Base-by-base conservation (phyloP, 768 basidiomycete species). In the Podaxis rugospora region DNA sequence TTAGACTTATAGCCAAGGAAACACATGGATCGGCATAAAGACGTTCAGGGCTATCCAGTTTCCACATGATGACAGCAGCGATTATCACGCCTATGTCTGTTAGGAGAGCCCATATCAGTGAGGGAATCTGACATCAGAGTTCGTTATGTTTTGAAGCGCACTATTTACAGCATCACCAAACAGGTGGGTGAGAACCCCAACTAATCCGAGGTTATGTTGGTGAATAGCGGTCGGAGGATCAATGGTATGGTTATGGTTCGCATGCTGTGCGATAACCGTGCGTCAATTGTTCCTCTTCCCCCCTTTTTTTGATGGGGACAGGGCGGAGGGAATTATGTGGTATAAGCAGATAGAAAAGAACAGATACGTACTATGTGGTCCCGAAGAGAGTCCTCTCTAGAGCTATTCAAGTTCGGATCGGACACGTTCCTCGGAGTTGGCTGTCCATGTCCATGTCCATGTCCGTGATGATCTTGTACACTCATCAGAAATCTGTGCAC, bases 1-100 rank as follows among this genome's bases (percentile, higher is more conserved):
- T 76, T 18, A 82, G 62, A 51, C 78, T 79, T 57, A 83, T 83
- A 7, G 70, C 73, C 44, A 83, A 68, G 37, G 82, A 83, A 18
- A 77, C 78, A 1, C 81, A 78, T 23, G 82, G 82, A 66, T 84
- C 83, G 42, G 80, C 81, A 67, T 84, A 84, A 63, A 81, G 81
- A 52, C 82, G 74, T 47, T 70, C 66, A 11, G 77, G 76, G 36
- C 10, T 40, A 25, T 51, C 64, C 5, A 77, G 57, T 64, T 81
- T 79, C 78, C 81, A 81, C 49, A 83, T 77, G 32, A 84, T 72
- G 54, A 78, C 58, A 18, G 80, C 81, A 13, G 80, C 76, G 28
- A 83, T 68, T 36, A 85, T 83, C 56, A 85, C 83, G 16, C 81
- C 83, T 63, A 83, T 70, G 66, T 84, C 83, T 84, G 55, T 13